phyloP scores from a whole-genome alignment of 176 grass and related monocot genomes.

The Carex littledalei region DNA sequence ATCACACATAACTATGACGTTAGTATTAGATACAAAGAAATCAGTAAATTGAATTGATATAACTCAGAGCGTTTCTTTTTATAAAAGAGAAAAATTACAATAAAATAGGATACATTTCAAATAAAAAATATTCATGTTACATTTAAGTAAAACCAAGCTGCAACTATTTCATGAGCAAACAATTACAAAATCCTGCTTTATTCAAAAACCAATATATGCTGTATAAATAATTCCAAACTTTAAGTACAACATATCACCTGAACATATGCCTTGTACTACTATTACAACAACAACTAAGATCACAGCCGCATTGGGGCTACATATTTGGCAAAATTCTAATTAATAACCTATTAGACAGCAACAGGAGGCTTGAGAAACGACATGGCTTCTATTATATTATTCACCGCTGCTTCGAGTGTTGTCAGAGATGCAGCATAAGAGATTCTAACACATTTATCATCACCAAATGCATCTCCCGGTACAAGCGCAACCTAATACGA shows the following conservation, averaged over 20 bases:
- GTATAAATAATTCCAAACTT: conserved; percentile 10
- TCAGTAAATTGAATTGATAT: not conserved
- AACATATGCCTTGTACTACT: too few relatives aligned
- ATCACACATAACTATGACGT: too few relatives aligned
- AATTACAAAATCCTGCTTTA: conserved; percentile 5
- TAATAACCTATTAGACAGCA: conserved; percentile 32
- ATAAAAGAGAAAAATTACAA: not conserved
- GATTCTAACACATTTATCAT: conserved; percentile 76
- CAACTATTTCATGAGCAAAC: not conserved
- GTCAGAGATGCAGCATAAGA: conserved; percentile 80
- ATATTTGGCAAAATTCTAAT: not conserved
- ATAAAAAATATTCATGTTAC: not conserved
- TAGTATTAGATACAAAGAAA: not conserved
- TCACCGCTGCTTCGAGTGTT: conserved; percentile 59
- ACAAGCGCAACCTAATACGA: conserved; percentile 70
- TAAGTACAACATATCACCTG: not conserved
- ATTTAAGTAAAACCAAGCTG: not conserved
- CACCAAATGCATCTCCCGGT: conserved; percentile 82
- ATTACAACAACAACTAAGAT: not conserved
- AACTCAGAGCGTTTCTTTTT: not conserved
- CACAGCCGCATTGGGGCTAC: not conserved
- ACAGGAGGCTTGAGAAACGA: conserved; percentile 51
- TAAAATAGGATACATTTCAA: not conserved
- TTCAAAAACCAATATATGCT: not conserved
- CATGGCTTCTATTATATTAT: conserved; percentile 74